Conservation (phyloP, 495 filamentous ascomycete species). For the Trichoderma reesei region DNA sequence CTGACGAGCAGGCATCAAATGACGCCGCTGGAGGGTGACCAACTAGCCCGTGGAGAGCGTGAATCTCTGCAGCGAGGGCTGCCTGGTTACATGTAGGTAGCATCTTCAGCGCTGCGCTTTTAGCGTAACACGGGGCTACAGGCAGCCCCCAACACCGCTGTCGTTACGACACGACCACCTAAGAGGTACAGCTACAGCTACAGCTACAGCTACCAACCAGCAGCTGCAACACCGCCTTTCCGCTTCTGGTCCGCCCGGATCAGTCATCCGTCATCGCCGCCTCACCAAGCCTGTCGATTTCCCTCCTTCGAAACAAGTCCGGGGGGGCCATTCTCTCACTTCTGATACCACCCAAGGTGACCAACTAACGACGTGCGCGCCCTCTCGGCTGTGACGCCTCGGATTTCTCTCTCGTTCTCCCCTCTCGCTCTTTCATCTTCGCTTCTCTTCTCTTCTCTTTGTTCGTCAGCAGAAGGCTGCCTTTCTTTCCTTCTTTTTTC, state of each 20-base stretch:
- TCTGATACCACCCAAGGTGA: neutral
- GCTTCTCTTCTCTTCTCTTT: too few species aligned
- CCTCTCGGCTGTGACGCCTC: neutral
- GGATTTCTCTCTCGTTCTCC: neutral
- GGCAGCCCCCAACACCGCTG: too few species aligned
- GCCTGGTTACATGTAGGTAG: too few species aligned
- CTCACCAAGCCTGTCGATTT: conserved; percentile 1
- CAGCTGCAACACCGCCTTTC: neutral
- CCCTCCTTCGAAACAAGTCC: conserved; percentile 5
- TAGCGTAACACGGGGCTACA: too few species aligned
- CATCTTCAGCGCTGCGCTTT: too few species aligned
- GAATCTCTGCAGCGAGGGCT: too few species aligned
- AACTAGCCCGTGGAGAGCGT: too few species aligned
- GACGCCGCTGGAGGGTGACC: too few species aligned
- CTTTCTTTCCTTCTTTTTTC: neutral
- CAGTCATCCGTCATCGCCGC: conserved; percentile 5
- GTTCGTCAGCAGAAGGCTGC: neutral
- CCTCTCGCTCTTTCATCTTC: too few species aligned
- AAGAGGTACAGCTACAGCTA: neutral
- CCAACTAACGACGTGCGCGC: neutral
- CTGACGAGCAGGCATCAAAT: too few species aligned
- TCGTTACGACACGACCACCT: too few species aligned
- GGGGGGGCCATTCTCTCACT: too few species aligned
- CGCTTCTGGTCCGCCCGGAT: neutral
- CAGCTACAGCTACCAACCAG: neutral